A percentile compares a stretch with the other conserved stretches of the same genome.
These are phyloP conservation scores for Pelargonium cotyledonis DNA, from an alignment of 441 rosid genomes.

Conservation along the genomic window DNA sequence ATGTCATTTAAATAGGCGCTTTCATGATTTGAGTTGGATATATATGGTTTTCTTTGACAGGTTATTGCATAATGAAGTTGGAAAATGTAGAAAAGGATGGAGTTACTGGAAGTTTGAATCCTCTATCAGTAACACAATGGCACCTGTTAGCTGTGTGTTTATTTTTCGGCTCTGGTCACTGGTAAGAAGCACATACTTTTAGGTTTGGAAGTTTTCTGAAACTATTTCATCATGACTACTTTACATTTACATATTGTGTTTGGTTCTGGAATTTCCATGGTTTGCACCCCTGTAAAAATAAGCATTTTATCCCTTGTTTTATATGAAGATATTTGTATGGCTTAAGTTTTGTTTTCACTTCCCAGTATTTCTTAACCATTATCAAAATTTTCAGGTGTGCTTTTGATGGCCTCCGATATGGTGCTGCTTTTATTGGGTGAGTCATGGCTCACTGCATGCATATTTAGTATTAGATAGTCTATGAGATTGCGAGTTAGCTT, in stretches of 20 bases:
- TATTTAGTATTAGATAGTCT: conserved; percentile 5
- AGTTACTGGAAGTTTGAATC: conserved; percentile 29
- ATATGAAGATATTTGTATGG: neutral
- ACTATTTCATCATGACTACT: neutral
- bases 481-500: conserved; percentile 1
- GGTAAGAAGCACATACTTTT: conserved; percentile 38
- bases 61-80: conserved; percentile 75
- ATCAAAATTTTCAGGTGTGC: conserved; percentile 60
- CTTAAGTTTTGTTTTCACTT: conserved; percentile 6
- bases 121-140: conserved; percentile 75
- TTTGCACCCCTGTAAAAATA: neutral
- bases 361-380: conserved; percentile 7
- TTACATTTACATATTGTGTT: neutral
- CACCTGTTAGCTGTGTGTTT: conserved; percentile 71
- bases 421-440: conserved; percentile 96
- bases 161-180: conserved; percentile 87
- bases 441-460: conserved; percentile 21
- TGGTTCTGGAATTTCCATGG: neutral
- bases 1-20: neutral
- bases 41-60: conserved; percentile 32
- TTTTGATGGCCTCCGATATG: conserved; percentile 95
- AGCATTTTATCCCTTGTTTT: neutral
- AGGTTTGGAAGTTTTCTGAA: neutral
- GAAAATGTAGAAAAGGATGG: conserved; percentile 40
- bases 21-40: neutral